phyloP scores from a whole-genome alignment of 2,329 filamentous ascomycete species.

The Ceratocystis colombiana region DNA sequence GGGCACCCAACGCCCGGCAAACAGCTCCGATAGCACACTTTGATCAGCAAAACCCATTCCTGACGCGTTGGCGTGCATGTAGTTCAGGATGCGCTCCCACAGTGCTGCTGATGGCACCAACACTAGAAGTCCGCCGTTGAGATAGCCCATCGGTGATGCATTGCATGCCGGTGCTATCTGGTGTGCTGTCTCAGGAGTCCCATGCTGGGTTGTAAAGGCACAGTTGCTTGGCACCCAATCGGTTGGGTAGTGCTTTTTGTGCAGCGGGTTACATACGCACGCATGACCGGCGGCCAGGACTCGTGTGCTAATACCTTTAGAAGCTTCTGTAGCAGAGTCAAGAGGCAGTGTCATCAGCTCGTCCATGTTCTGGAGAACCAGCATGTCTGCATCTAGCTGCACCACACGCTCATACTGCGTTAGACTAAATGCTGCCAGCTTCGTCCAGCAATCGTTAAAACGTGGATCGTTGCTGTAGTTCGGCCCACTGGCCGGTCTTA shows the following conservation, averaged over 20 bases:
- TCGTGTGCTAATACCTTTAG: constrained; percentile 30
- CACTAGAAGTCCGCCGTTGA: constrained; percentile 47
- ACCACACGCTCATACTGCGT: constrained; percentile 69
- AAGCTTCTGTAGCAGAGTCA: constrained; percentile 38
- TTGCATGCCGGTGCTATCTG: constrained; percentile 37
- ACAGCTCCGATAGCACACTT: constrained; percentile 47
- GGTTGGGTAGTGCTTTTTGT: constrained; percentile 65
- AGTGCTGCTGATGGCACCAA: constrained; percentile 42
- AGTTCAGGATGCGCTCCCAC: constrained; percentile 42
- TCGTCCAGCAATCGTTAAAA: constrained; percentile 87
- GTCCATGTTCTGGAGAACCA: constrained; percentile 76
- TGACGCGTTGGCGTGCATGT: constrained; percentile 41
- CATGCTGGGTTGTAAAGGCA: constrained; percentile 48
- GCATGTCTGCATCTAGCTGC: constrained; percentile 81
- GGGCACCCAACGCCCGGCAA: constrained; percentile 45
- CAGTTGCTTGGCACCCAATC: constrained; percentile 54
- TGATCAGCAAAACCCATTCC: constrained; percentile 52
- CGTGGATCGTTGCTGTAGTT: constrained; percentile 69
- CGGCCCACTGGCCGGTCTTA: constrained; percentile 54
- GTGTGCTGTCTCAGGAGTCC: constrained; percentile 39
- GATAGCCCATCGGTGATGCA: constrained; percentile 41
- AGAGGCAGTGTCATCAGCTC: constrained; percentile 78
- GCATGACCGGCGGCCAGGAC: constrained; percentile 79
- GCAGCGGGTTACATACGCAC: constrained; percentile 74
- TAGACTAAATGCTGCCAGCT: constrained; percentile 68